A percentile compares a stretch with the other conserved stretches of the same genome.
These are phyloP conservation scores for Morella rubra DNA, from an alignment of 306 rosid species.

Conservation along the genomic window DNA sequence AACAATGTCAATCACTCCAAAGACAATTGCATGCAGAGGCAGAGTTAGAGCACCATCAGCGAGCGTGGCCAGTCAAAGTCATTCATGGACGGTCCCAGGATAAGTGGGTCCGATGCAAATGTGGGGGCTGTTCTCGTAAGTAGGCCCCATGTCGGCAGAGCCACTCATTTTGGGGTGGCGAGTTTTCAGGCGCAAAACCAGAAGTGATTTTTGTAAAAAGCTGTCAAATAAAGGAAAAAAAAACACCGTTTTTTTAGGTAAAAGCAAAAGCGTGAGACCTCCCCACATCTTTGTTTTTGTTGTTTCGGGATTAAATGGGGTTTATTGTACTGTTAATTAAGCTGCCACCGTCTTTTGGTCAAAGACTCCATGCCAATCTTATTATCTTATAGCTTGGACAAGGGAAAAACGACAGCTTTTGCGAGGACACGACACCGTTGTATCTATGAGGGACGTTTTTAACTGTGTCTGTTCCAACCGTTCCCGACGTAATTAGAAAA, in stretches of 20 bases:
- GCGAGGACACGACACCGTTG: conserved; percentile 9
- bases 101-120: background rate
- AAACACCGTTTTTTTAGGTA: background rate
- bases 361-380: background rate
- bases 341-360: background rate
- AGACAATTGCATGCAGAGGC: background rate
- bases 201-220: background rate
- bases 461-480: background rate
- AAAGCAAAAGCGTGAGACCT: background rate
- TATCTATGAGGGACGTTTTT: background rate
- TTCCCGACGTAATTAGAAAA: too few relatives aligned
- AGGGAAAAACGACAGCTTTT: background rate
- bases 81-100: background rate
- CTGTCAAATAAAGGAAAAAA: background rate
- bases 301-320: background rate
- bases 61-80: conserved; percentile 22
- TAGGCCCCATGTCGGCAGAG: background rate
- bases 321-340: background rate
- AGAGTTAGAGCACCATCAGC: background rate
- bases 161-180: background rate
- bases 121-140: background rate
- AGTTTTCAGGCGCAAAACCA: conserved; percentile 33
- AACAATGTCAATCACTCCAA: background rate
- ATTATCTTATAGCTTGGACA: background rate
- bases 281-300: too few relatives aligned